These are phyloP conservation scores for Bipolaris cookei DNA, from an alignment of 2,329 filamentous ascomycete genomes.

Conservation along the genomic window DNA sequence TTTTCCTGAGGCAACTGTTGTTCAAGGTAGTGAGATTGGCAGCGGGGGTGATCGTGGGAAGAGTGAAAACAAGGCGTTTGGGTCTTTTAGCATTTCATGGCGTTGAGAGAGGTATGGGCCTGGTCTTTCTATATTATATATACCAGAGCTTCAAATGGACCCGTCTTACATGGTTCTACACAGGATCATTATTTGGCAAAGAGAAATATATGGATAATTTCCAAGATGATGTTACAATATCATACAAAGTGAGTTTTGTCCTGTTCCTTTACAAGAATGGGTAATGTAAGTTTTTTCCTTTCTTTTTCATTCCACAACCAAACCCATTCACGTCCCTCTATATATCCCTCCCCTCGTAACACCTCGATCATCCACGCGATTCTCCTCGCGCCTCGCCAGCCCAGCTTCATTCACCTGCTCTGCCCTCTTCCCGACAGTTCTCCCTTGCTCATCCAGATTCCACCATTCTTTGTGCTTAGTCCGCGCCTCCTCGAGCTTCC, in stretches of 20 bases:
- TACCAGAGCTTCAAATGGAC: slow-evolving; percentile 34
- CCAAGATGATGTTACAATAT: slow-evolving; percentile 12
- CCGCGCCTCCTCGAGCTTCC: slow-evolving; percentile 54
- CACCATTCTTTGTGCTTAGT: slow-evolving; percentile 60
- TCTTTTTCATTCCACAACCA: neutral
- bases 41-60: no score
- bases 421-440: slow-evolving; percentile 33
- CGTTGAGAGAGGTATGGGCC: neutral
- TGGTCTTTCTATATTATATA: slow-evolving; percentile 9
- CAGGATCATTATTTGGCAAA: neutral
- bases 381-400: slow-evolving; percentile 23
- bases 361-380: slow-evolving; percentile 26
- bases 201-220: slow-evolving; percentile 2
- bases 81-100: neutral
- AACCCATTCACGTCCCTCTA: slow-evolving; percentile 13
- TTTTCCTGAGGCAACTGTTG: neutral
- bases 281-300: neutral
- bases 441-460: slow-evolving; percentile 52
- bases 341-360: slow-evolving; percentile 28
- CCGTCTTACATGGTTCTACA: neutral
- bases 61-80: slow-evolving; percentile 4
- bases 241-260: slow-evolving; percentile 12
- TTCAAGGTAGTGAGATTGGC: neutral
- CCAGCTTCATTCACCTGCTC: slow-evolving; percentile 6
- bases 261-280: neutral